phyloP scores from a whole-genome alignment of 129 eudicot species.

The Sambucus nigra region DNA sequence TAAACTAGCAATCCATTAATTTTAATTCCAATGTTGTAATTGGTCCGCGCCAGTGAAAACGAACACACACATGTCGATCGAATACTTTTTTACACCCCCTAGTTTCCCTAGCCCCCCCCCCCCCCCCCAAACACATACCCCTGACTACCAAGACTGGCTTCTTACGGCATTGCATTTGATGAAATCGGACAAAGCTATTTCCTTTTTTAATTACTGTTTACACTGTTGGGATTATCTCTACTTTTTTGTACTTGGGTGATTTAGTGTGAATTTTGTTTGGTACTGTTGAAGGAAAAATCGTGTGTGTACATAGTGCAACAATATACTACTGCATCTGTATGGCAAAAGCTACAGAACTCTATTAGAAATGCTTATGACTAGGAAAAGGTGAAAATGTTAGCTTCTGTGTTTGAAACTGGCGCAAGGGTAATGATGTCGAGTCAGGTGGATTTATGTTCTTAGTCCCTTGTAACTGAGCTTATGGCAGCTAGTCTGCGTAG shows the following conservation, averaged over 20 bases:
- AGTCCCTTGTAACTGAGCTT: too few species aligned
- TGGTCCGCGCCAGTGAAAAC: too few species aligned
- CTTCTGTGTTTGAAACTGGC: conserved; percentile 77
- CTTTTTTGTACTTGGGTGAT: conserved; percentile 5
- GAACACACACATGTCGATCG: too few species aligned
- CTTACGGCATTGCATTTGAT: too few species aligned
- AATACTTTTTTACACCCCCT: too few species aligned
- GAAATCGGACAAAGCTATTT: background rate
- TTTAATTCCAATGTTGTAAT: too few species aligned
- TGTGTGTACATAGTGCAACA: conserved; percentile 87
- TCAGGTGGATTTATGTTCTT: conserved; percentile 76
- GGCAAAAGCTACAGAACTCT: conserved; percentile 59
- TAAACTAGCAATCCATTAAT: too few species aligned
- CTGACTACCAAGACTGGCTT: too few species aligned
- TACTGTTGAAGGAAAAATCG: conserved; percentile 53
- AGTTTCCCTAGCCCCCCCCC: too few species aligned
- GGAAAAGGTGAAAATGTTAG: conserved; percentile 79
- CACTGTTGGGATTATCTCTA: too few species aligned
- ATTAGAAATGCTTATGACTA: conserved; percentile 69
- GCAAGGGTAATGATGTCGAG: conserved; percentile 45
- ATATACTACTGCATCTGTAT: conserved; percentile 76
- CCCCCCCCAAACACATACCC: too few species aligned
- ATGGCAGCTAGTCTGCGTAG: too few species aligned
- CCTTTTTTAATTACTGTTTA: background rate
- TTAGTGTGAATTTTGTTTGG: background rate